Conservation (phyloP, 768 basidiomycete genomes). For the Leccinum sublutescens region DNA sequence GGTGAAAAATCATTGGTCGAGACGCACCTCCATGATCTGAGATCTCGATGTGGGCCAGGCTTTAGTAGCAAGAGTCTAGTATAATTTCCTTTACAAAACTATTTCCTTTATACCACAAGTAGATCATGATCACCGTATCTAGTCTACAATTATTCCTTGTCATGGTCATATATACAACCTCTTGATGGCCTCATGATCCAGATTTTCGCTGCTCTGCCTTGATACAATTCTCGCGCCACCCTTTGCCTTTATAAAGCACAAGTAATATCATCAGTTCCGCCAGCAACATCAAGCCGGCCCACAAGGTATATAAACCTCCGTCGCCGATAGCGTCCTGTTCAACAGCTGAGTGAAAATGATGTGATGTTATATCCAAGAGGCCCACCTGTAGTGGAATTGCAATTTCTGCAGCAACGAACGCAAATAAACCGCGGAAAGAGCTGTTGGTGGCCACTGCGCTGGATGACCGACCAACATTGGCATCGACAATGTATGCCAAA, state of each 20-base stretch:
- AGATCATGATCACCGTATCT: not conserved
- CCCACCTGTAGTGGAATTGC: conserved; percentile 66
- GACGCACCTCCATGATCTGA: too few species aligned
- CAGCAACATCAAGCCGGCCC: conserved; percentile 54
- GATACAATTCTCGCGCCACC: conserved; percentile 58
- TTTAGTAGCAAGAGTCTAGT: not conserved
- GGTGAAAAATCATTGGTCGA: too few species aligned
- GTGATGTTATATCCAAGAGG: not conserved
- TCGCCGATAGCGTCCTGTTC: conserved; percentile 69
- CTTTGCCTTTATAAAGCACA: conserved; percentile 57
- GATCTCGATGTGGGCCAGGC: too few species aligned
- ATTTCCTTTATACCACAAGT: not conserved
- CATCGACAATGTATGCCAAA: conserved; percentile 85
- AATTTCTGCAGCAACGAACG: conserved; percentile 69
- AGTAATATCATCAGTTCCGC: conserved; percentile 56
- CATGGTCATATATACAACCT: not conserved
- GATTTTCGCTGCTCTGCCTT: conserved; percentile 34
- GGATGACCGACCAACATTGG: conserved; percentile 78
- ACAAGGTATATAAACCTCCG: conserved; percentile 76
- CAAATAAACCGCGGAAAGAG: conserved; percentile 65
- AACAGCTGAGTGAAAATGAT: not conserved
- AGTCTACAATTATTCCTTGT: not conserved
- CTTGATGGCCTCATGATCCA: not conserved
- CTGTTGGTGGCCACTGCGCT: conserved; percentile 77
- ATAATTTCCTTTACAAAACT: too few species aligned